A percentile compares a stretch with the other conserved stretches of the same genome.
phyloP scores from a whole-genome alignment of 331 rosid genomes.

The Stylosanthes scabra region DNA sequence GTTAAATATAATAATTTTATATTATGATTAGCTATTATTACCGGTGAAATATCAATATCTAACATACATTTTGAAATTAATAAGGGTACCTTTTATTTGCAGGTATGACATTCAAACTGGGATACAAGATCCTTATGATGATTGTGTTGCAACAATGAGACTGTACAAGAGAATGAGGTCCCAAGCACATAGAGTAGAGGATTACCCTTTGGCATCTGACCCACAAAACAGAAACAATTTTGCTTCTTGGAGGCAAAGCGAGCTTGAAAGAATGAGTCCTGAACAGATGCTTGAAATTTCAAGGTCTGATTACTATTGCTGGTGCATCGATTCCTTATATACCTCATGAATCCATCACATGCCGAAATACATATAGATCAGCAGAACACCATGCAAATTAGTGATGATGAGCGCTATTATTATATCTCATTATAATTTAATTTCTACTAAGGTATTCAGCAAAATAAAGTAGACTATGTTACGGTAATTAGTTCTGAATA shows the following conservation, averaged over 20 bases:
- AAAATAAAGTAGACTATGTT: slow-evolving; percentile 9
- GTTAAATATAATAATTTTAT: too few relatives aligned
- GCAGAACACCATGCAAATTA: slow-evolving; percentile 5
- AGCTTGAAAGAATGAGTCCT: slow-evolving; percentile 85
- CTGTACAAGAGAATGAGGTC: slow-evolving; percentile 82
- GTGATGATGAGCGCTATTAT: neutral
- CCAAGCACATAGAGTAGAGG: slow-evolving; percentile 70
- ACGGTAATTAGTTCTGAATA: neutral
- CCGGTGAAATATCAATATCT: too few relatives aligned
- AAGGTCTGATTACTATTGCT: slow-evolving; percentile 91
- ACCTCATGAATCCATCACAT: neutral
- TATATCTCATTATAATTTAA: neutral
- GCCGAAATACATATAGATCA: neutral
- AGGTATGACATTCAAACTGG: slow-evolving; percentile 96
- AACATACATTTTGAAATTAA: neutral
- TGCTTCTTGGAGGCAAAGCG: slow-evolving; percentile 74
- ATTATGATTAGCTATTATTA: too few relatives aligned
- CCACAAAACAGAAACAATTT: slow-evolving; percentile 75
- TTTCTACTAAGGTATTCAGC: neutral
- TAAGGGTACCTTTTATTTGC: neutral
- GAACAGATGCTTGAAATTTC: slow-evolving; percentile 83
- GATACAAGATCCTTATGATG: slow-evolving; percentile 85
- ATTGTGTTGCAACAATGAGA: slow-evolving; percentile 86
- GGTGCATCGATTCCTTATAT: slow-evolving; percentile 82
- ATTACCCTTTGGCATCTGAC: slow-evolving; percentile 71